Conservation (phyloP, 108 stramenopile genomes). For the Pseudonitzschia delicatissima region DNA sequence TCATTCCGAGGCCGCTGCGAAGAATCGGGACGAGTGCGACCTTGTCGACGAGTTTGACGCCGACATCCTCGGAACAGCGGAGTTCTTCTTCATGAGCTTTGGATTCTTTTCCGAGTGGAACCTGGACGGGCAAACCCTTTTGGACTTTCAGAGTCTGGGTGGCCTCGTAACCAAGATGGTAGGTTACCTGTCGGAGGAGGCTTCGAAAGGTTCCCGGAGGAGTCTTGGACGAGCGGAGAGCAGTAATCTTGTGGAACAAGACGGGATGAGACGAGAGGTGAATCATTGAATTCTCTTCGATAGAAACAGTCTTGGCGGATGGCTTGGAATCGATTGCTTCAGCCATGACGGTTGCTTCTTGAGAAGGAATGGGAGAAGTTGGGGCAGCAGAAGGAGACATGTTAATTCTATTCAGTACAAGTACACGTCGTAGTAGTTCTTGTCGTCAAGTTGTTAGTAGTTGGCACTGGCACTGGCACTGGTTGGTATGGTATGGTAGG, state of each 20-base stretch:
- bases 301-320: no score
- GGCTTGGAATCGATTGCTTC: neutral
- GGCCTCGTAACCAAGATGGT: conserved; percentile 97
- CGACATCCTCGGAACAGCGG: conserved; percentile 38
- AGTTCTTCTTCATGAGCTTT: conserved; percentile 29
- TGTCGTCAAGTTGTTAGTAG: no score
- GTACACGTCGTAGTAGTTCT: no score
- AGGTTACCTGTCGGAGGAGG: conserved; percentile 90
- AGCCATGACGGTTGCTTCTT: neutral
- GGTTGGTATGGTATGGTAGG: no score
- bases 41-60: conserved; percentile 54
- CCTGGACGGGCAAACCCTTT: conserved; percentile 53
- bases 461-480: no score
- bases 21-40: conserved; percentile 93
- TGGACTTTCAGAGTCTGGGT: conserved; percentile 72
- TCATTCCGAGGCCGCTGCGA: conserved; percentile 93
- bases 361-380: neutral
- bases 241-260: conserved; percentile 70
- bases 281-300: conserved; percentile 27
- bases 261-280: conserved; percentile 76
- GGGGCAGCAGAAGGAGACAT: neutral
- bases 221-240: conserved; percentile 77
- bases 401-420: no score
- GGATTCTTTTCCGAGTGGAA: conserved; percentile 42
- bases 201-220: conserved; percentile 77